These are phyloP conservation scores for Penicillium egyptiacum DNA, from an alignment of 495 filamentous ascomycete genomes.

Conservation along the genomic window DNA sequence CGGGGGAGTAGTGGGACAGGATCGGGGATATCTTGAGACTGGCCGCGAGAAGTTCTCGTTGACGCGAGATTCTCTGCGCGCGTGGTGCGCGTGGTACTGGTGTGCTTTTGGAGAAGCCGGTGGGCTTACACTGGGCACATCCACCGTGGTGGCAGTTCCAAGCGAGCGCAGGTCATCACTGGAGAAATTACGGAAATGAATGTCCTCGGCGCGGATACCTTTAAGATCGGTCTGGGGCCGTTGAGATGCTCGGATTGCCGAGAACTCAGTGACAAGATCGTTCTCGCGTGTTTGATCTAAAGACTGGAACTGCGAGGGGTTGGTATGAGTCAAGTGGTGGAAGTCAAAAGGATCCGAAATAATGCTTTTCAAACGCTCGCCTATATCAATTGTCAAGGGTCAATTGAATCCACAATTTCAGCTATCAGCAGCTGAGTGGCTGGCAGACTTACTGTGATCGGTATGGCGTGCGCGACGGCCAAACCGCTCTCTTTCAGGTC, in stretches of 20 bases:
- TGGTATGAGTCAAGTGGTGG: constrained; percentile 80
- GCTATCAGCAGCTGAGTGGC: background rate
- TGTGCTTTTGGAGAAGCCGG: constrained; percentile 27
- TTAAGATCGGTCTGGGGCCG: constrained; percentile 58
- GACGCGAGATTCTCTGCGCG: constrained; percentile 35
- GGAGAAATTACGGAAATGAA: constrained; percentile 64
- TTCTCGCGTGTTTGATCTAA: constrained; percentile 56
- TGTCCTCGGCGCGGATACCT: constrained; percentile 62
- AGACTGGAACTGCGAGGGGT: constrained; percentile 59
- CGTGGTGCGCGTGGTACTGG: constrained; percentile 19
- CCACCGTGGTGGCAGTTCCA: constrained; percentile 27
- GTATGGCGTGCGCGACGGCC: constrained; percentile 34
- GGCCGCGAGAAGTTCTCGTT: constrained; percentile 55
- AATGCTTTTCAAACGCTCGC: constrained; percentile 44
- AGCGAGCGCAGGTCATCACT: constrained; percentile 45
- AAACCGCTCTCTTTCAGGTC: constrained; percentile 40
- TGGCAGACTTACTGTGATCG: constrained; percentile 35
- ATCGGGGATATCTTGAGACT: constrained; percentile 36
- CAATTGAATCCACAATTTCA: constrained; percentile 8
- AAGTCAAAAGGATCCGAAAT: constrained; percentile 90
- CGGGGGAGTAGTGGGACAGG: constrained; percentile 31
- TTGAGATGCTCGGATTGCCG: constrained; percentile 66
- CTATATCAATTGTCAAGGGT: constrained; percentile 16
- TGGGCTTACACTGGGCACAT: constrained; percentile 26
- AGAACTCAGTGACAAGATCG: constrained; percentile 66